Evolutionary conservation across 2,329 filamentous ascomycete genomes (phyloP).

Genomic region (Pseudogymnoascus sp.): DNA sequence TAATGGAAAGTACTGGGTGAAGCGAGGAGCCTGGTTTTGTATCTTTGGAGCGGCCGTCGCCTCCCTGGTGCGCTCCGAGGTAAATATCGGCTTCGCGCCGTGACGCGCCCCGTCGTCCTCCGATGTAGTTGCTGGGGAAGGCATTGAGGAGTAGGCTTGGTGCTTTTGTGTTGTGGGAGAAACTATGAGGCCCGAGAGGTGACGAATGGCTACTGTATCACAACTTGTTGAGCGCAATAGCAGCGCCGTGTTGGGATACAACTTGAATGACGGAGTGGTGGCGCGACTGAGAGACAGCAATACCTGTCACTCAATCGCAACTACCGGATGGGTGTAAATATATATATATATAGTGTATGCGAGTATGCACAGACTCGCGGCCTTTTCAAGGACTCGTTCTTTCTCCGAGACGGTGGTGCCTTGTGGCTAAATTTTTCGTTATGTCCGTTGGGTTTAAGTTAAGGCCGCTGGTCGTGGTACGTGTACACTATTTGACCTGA

Average conservation of each 20-base stretch:
- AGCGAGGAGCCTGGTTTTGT: conserved; percentile 26
- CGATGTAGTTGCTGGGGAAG: conserved; percentile 26
- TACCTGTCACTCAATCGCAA: conserved; percentile 2
- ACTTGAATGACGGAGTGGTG: conserved; percentile 23
- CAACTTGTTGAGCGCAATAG: conserved; percentile 25
- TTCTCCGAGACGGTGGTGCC: not conserved
- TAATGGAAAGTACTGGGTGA: conserved; percentile 62
- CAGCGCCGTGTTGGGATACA: conserved; percentile 29
- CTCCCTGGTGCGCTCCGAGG: conserved; percentile 39
- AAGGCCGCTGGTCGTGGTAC: not conserved
- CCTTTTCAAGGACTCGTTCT: not conserved
- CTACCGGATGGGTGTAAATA: conserved; percentile 19
- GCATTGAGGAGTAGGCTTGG: conserved; percentile 26
- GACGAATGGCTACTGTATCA: conserved; percentile 24
- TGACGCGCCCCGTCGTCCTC: conserved; percentile 23
- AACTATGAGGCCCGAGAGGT: conserved; percentile 24
- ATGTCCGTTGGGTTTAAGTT: conserved; percentile 8
- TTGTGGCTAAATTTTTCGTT: conserved; percentile 4
- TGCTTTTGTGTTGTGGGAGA: conserved; percentile 17
- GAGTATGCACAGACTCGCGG: not conserved
- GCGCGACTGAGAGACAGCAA: conserved; percentile 19
- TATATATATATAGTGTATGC: conserved; percentile 9
- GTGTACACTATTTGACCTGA: not conserved
- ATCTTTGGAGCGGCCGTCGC: conserved; percentile 14
- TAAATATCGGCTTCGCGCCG: conserved; percentile 35